Conservation (phyloP, 352 stramenopile genomes). For the Phytophthora europaea region DNA sequence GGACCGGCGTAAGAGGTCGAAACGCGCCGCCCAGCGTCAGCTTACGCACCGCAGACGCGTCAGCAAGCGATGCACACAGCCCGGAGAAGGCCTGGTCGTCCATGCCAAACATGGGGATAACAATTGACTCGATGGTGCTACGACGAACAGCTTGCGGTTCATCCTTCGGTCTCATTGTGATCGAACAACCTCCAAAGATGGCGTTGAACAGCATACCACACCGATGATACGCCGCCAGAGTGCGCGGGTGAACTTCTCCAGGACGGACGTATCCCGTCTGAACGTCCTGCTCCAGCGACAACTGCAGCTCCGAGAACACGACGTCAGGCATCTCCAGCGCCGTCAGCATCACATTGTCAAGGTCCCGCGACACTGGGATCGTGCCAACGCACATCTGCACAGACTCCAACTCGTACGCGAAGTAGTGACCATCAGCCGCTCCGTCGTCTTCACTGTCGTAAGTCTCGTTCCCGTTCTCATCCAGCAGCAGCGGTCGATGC, state of each 20-base stretch:
- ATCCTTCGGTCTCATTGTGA: constrained; percentile 17
- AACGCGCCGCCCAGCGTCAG: constrained; percentile 37
- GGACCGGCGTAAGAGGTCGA: constrained; percentile 18
- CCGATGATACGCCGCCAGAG: constrained; percentile 20
- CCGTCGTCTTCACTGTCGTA: constrained; percentile 18
- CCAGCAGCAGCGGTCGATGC: constrained; percentile 6
- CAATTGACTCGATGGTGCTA: constrained; percentile 33
- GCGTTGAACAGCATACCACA: constrained; percentile 39
- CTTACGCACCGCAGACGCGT: constrained; percentile 22
- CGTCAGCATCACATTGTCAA: constrained; percentile 30
- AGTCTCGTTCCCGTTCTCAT: constrained; percentile 16
- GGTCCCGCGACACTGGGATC: constrained; percentile 26
- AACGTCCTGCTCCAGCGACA: constrained; percentile 38
- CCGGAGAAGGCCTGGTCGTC: constrained; percentile 35
- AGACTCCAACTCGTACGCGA: constrained; percentile 44
- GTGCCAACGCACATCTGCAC: constrained; percentile 43
- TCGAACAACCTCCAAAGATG: constrained; percentile 31
- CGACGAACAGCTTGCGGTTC: constrained; percentile 17
- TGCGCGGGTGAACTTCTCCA: constrained; percentile 12
- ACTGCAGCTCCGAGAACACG: constrained; percentile 36
- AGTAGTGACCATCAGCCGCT: constrained; percentile 37
- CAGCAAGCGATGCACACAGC: constrained; percentile 32
- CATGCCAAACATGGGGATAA: constrained; percentile 40
- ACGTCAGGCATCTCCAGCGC: constrained; percentile 23
- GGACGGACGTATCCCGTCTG: constrained; percentile 8